Evolutionary conservation across 371 early-diverging fungal genomes (phyloP).

Genomic region (Rhizopus delemar): DNA sequence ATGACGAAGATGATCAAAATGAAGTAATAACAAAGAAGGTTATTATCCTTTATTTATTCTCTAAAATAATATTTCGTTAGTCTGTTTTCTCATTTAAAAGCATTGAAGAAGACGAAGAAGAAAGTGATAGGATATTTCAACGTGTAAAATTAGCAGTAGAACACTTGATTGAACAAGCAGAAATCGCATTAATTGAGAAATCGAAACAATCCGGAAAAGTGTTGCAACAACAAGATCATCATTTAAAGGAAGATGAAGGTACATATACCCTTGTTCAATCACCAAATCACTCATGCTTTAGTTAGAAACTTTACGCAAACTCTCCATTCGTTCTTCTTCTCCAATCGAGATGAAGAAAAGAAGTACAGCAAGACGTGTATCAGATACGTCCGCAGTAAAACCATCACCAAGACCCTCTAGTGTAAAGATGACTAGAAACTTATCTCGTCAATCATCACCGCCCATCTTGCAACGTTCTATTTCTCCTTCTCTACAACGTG

Average conservation of each 20-base stretch:
- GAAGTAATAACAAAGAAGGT: constrained; percentile 22
- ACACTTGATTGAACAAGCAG: constrained; percentile 28
- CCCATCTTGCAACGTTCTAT: constrained; percentile 19
- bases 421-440: constrained; percentile 16
- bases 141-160: constrained; percentile 30
- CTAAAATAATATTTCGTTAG: no score
- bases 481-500: constrained; percentile 14
- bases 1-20: constrained; percentile 7
- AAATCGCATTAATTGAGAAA: constrained; percentile 31
- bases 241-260: constrained; percentile 12
- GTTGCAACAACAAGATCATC: constrained; percentile 14
- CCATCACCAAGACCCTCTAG: constrained; percentile 11
- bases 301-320: constrained; percentile 17
- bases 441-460: constrained; percentile 29
- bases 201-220: constrained; percentile 30
- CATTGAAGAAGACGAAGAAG: not conserved
- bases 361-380: constrained; percentile 14
- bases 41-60: no score
- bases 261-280: not conserved
- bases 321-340: constrained; percentile 11
- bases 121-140: constrained; percentile 28
- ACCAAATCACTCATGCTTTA: not conserved
- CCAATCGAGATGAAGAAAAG: not conserved
- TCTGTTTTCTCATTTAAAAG: no score
- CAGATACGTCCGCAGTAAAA: constrained; percentile 8